phyloP scores from a whole-genome alignment of 1,139 yeast species.

The Kazachstania sp. region DNA sequence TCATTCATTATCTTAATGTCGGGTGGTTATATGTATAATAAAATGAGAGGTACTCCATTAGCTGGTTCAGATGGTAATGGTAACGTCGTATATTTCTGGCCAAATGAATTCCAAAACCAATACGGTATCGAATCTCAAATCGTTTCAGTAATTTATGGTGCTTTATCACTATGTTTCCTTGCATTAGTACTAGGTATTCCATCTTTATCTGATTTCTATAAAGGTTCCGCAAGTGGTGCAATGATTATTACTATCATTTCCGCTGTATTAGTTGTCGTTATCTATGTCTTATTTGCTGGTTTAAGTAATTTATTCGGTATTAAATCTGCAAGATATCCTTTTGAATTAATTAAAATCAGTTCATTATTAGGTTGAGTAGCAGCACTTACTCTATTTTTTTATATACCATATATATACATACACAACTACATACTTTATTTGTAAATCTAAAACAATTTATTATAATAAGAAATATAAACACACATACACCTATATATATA shows the following conservation, averaged over 20 bases:
- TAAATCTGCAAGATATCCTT: conserved; percentile 61
- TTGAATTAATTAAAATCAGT: conserved; percentile 30
- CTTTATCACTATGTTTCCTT: conserved; percentile 43
- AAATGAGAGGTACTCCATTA: conserved; percentile 70
- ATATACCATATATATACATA: not conserved
- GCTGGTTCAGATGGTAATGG: conserved; percentile 52
- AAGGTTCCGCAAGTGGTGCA: conserved; percentile 13
- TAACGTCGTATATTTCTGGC: conserved; percentile 48
- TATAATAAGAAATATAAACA: not conserved
- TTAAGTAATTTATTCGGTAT: conserved; percentile 47
- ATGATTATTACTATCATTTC: not conserved
- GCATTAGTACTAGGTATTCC: conserved; percentile 45
- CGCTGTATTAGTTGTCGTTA: conserved; percentile 28
- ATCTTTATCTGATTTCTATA: conserved; percentile 32
- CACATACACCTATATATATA: not conserved
- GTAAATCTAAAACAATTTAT: not conserved
- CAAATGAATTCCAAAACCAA: conserved; percentile 64
- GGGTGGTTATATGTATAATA: conserved; percentile 90
- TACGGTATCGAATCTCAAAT: conserved; percentile 79
- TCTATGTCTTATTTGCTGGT: conserved; percentile 47
- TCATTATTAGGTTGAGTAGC: conserved; percentile 9
- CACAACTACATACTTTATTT: not conserved
- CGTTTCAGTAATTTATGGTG: conserved; percentile 54
- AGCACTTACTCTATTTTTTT: not conserved
- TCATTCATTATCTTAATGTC: conserved; percentile 64